Evolutionary conservation across 768 basidiomycete genomes (phyloP).

Genomic region (Boletus tylopilopsis): DNA sequence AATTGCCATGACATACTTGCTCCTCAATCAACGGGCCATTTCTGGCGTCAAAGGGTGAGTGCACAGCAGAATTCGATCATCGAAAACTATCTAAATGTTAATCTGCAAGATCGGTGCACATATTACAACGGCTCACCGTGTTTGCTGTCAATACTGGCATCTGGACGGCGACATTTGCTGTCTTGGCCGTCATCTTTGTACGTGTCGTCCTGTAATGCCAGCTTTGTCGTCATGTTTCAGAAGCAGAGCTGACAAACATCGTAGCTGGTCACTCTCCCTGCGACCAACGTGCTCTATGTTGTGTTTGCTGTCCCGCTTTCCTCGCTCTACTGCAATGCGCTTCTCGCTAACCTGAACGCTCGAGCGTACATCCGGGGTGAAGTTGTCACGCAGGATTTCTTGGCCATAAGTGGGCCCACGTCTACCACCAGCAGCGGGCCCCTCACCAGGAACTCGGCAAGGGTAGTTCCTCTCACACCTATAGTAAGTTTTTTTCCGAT

Average conservation of each 20-base stretch:
- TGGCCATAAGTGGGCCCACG: no score
- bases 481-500: no score
- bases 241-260: background rate
- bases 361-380: constrained; percentile 3
- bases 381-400: background rate
- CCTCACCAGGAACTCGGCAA: no score
- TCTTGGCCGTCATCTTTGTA: constrained; percentile 3
- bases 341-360: constrained; percentile 12
- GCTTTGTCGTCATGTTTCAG: no score
- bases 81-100: background rate
- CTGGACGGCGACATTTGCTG: constrained; percentile 44
- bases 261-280: background rate
- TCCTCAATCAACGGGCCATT: background rate
- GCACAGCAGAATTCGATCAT: fast-evolving
- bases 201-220: background rate
- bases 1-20: constrained; percentile 6
- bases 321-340: constrained; percentile 7
- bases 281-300: background rate
- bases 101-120: constrained; percentile 1
- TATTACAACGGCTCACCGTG: constrained; percentile 9
- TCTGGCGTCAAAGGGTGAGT: background rate
- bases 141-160: constrained; percentile 32
- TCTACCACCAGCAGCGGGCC: no score
- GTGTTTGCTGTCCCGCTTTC: constrained; percentile 3
- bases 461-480: no score